Evolutionary conservation across 129 eudicot species (phyloP), one percentile per base, ranked within the genome.

Genomic region (Escallonia rubra): DNA sequence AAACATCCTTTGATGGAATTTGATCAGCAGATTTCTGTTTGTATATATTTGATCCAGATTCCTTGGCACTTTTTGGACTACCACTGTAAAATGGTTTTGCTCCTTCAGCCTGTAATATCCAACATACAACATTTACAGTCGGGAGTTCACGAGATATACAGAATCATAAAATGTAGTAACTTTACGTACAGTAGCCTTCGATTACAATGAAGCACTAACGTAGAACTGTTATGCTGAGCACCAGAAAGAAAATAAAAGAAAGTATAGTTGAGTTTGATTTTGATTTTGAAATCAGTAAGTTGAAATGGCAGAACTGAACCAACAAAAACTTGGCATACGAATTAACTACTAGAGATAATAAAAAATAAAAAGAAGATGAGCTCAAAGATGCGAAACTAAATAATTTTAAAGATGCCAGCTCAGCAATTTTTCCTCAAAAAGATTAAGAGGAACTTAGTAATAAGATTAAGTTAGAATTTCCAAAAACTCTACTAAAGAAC

Each of bases 71-170:
- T 16, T 61, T 61, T 16, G 82, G 72, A 70, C 80, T 84, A 43
- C 34, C 70, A 53, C 39, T 57, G 15, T 74, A 68, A 16, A 67
- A 52, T 63, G 68, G 50, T 10, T 70, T 69, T 63, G 58, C 74
- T 8, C 64, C 74, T 59, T 63, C 93, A 58, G 69, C 74, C 93
- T 83, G 84, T 53, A 68, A 34, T 61, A 16, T 61, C 45, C 65
- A 73, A 64, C 53, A 41, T 43, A 10, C 52, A 50, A 10, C 52
- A 46, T 10, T 41, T 43, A 45, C 66, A 72, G 4, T 76, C 11
- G 45, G 53, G 23, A 60, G 5, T 57, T 38, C 60, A 58, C 13
- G 8, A 57, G 12, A 43, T 8, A 15, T 40, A 16, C 7, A 72
- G 43, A 45, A 10, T 7, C 59, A 11, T 56, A 38, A 63, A 7